A percentile compares a stretch with the other conserved stretches of the same genome.
Conservation (phyloP, 257 asterid species). For the Solanum boliviense region DNA sequence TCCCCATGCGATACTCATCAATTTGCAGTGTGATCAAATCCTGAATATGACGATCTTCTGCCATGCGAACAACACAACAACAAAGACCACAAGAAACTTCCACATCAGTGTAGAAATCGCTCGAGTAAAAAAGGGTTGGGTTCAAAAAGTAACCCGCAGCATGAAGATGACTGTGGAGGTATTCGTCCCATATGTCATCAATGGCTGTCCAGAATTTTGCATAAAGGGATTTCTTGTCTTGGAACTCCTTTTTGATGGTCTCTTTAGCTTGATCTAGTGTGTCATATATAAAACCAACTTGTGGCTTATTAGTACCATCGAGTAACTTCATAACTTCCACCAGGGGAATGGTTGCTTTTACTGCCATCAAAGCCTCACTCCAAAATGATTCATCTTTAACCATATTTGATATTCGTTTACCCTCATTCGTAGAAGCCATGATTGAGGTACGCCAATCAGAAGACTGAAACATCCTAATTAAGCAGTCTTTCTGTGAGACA, state of each 20-base stretch:
- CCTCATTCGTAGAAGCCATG: slow-evolving; percentile 12
- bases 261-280: slow-evolving; percentile 59
- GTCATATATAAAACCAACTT: slow-evolving; percentile 34
- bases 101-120: slow-evolving; percentile 19
- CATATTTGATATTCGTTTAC: slow-evolving; percentile 26
- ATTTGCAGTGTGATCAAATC: slow-evolving; percentile 19
- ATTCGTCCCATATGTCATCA: slow-evolving; percentile 48
- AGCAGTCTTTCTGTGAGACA: slow-evolving; percentile 11
- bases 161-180: slow-evolving; percentile 55
- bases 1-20: slow-evolving; percentile 17
- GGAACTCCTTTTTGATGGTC: slow-evolving; percentile 30
- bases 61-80: slow-evolving; percentile 21
- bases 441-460: slow-evolving; percentile 10
- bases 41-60: slow-evolving; percentile 5
- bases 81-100: slow-evolving; percentile 40
- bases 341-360: slow-evolving; percentile 41
- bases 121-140: slow-evolving; percentile 34
- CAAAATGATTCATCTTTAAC: slow-evolving; percentile 35
- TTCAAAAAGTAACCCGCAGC: slow-evolving; percentile 49
- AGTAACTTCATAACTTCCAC: slow-evolving; percentile 30
- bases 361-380: slow-evolving; percentile 20
- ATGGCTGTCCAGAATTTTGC: slow-evolving; percentile 37
- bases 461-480: slow-evolving; percentile 22
- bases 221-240: slow-evolving; percentile 16
- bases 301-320: slow-evolving; percentile 6